These are phyloP conservation scores for Oxyria digyna DNA, from an alignment of 148 eudicot genomes.

Conservation along the genomic window DNA sequence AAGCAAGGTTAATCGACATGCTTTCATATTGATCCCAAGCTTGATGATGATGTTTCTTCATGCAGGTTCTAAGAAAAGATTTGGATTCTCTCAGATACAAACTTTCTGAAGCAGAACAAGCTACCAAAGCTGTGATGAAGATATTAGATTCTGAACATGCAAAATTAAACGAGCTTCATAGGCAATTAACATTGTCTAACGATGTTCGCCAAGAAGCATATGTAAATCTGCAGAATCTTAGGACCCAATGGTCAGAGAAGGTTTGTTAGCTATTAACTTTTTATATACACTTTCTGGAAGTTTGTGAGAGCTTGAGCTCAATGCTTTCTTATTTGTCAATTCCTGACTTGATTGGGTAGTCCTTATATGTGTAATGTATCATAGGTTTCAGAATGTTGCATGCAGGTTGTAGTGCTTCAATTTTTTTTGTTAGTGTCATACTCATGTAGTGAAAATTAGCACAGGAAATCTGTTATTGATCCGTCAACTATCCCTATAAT, in stretches of 20 bases:
- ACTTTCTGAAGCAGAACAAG: slow-evolving; percentile 42
- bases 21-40: background rate
- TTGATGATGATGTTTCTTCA: background rate
- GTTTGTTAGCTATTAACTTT: slow-evolving; percentile 21
- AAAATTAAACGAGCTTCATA: slow-evolving; percentile 30
- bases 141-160: slow-evolving; percentile 37
- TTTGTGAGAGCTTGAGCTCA: background rate
- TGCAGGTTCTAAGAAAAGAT: slow-evolving; percentile 64
- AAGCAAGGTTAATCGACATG: background rate
- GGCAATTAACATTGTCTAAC: slow-evolving; percentile 36
- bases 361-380: background rate
- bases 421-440: background rate
- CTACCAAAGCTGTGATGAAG: slow-evolving; percentile 28
- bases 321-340: background rate
- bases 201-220: slow-evolving; percentile 58
- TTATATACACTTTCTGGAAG: background rate
- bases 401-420: background rate
- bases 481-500: no score
- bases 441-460: background rate
- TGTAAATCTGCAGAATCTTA: slow-evolving; percentile 28
- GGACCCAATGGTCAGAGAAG: slow-evolving; percentile 49
- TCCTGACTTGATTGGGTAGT: background rate
- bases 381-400: background rate
- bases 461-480: background rate
- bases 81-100: slow-evolving; percentile 37